These are phyloP conservation scores for Mesembryanthemum crystallinum DNA, from an alignment of 148 eudicot species.

Conservation along the genomic window DNA sequence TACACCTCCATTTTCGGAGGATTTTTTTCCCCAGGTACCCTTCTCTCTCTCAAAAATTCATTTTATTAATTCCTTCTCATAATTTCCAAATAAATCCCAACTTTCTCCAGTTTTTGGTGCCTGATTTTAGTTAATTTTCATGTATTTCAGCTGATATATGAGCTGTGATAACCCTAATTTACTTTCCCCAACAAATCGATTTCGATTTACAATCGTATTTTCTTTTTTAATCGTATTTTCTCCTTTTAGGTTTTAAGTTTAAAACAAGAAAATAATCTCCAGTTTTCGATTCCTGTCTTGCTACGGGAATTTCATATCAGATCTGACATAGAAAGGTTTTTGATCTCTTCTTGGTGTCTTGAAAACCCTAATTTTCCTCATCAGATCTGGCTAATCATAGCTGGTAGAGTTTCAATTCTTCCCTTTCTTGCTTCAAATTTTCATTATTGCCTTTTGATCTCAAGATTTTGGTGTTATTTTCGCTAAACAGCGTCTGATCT, in stretches of 20 bases:
- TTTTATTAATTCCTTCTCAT: neutral
- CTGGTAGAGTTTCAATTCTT: neutral
- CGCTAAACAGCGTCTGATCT: neutral
- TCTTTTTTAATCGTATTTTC: too few species aligned
- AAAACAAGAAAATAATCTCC: too few species aligned
- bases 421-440: neutral
- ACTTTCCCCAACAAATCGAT: too few species aligned
- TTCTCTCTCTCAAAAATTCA: neutral
- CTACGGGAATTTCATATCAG: too few species aligned
- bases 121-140: neutral
- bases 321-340: neutral
- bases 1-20: constrained; percentile 1
- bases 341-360: neutral
- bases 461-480: neutral
- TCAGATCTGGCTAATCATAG: constrained; percentile 3
- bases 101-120: neutral
- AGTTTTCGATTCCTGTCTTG: too few species aligned
- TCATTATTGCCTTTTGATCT: neutral
- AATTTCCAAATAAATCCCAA: neutral
- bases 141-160: constrained; percentile 1
- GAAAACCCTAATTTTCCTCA: neutral
- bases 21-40: constrained; percentile 16
- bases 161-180: neutral
- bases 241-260: too few species aligned
- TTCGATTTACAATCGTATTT: too few species aligned